Percentiles rank a stretch among this genome's conserved stretches.
Conservation (phyloP, 345 rosid genomes). For the Eucalyptus polybractea region DNA sequence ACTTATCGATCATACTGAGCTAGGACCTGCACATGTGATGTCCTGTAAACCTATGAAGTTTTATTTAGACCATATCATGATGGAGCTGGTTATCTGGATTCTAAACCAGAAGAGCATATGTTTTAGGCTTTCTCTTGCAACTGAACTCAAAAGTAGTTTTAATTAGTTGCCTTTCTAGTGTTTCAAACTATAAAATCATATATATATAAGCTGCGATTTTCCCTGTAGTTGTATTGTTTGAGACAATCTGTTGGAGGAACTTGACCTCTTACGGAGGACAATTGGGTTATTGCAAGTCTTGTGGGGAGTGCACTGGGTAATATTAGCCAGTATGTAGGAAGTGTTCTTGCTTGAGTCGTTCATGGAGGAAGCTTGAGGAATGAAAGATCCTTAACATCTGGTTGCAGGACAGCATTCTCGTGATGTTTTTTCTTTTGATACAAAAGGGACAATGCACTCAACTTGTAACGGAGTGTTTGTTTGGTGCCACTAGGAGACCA, state of each 20-base stretch:
- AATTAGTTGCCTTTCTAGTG: neutral
- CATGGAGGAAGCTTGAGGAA: neutral
- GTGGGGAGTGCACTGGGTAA: neutral
- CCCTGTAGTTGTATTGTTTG: neutral
- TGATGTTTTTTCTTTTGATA: neutral
- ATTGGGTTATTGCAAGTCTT: neutral
- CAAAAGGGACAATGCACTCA: neutral
- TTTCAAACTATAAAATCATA: neutral
- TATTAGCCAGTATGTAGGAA: neutral
- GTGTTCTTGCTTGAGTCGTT: neutral
- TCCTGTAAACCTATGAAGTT: neutral
- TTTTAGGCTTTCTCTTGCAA: neutral
- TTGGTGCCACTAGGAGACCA: neutral
- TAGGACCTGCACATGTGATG: neutral
- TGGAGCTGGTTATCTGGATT: neutral
- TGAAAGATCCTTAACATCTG: neutral
- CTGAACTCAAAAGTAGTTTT: neutral
- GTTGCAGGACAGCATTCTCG: neutral
- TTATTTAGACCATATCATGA: neutral
- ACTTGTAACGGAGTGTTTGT: neutral
- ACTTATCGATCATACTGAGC: neutral
- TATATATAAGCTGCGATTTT: neutral
- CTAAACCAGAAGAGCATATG: neutral
- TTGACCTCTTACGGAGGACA: neutral
- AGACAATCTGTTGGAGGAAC: neutral